Evolutionary conservation across 345 rosid species (phyloP).

Genomic region (Hibiscus syriacus): DNA sequence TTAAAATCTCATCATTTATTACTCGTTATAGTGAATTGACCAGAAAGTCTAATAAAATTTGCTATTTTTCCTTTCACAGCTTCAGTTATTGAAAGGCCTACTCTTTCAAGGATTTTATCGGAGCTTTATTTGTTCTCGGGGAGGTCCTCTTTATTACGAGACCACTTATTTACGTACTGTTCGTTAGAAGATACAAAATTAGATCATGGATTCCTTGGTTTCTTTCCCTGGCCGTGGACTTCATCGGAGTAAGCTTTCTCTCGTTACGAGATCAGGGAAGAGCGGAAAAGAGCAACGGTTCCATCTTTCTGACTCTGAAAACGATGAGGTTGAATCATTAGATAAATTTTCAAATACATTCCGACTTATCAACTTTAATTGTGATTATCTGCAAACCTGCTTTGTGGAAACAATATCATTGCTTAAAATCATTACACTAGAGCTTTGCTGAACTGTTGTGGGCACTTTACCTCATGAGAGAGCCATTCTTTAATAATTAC

Average conservation of each 20-base stretch:
- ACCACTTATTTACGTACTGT: slow-evolving; percentile 86
- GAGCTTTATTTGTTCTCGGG: slow-evolving; percentile 56
- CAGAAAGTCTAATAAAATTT: slow-evolving; percentile 8
- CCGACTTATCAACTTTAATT: neutral
- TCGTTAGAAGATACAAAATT: slow-evolving; percentile 66
- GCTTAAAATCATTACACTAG: slow-evolving; percentile 2
- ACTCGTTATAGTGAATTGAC: neutral
- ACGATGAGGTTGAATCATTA: slow-evolving; percentile 55
- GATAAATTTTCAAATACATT: neutral
- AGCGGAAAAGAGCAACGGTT: slow-evolving; percentile 33
- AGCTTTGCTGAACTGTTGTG: slow-evolving; percentile 39
- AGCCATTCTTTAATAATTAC: slow-evolving; percentile 85
- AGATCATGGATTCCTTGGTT: slow-evolving; percentile 95
- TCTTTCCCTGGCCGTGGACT: slow-evolving; percentile 63
- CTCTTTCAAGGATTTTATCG: slow-evolving; percentile 53
- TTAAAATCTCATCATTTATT: slow-evolving; percentile 1
- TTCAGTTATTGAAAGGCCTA: slow-evolving; percentile 31
- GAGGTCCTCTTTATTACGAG: slow-evolving; percentile 72
- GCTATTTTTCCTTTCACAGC: slow-evolving; percentile 23
- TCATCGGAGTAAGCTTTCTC: too few relatives aligned
- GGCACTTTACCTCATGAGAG: slow-evolving; percentile 93
- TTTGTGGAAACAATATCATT: neutral
- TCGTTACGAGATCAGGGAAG: slow-evolving; percentile 22
- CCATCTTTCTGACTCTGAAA: slow-evolving; percentile 48
- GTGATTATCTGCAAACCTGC: neutral